A percentile compares a stretch with the other conserved stretches of the same genome.
Conservation (phyloP, 257 asterid species). For the Mentha longifolia region DNA sequence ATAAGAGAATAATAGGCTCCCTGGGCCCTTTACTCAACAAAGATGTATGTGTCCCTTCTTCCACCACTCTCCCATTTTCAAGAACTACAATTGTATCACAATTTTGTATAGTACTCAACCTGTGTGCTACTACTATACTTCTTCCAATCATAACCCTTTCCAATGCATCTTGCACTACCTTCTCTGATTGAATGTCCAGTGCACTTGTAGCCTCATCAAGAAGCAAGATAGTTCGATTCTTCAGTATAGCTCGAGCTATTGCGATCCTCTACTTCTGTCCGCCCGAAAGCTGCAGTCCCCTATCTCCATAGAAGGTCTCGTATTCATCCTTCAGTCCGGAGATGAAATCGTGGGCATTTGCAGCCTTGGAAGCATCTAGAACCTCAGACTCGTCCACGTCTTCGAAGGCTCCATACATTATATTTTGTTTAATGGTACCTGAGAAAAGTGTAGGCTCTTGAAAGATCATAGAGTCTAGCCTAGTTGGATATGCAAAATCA, state of each 20-base stretch:
- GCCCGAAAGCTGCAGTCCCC: conserved; percentile 89
- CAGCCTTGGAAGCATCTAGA: conserved; percentile 36
- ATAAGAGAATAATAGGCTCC: too few species aligned
- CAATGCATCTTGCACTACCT: conserved; percentile 86
- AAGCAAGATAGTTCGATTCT: conserved; percentile 79
- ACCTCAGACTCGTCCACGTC: conserved; percentile 70
- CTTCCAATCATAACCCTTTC: conserved; percentile 92
- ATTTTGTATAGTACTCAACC: conserved; percentile 16
- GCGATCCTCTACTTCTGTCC: conserved; percentile 95
- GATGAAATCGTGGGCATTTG: conserved; percentile 75
- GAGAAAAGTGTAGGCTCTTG: conserved; percentile 99
- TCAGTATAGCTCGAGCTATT: conserved; percentile 88
- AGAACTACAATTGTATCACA: too few species aligned
- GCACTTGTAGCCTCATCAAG: conserved; percentile 97
- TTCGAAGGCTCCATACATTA: conserved; percentile 92
- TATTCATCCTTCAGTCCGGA: conserved; percentile 85
- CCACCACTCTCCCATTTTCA: too few species aligned
- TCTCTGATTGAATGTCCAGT: conserved; percentile 85
- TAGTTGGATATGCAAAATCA: too few species aligned
- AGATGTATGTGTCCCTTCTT: too few species aligned
- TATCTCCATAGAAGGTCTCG: conserved; percentile 77
- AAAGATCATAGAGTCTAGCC: too few species aligned
- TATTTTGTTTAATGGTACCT: conserved; percentile 88
- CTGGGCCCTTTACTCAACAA: too few species aligned
- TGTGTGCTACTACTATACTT: conserved; percentile 89